Evolutionary conservation across 2,329 filamentous ascomycete genomes (phyloP).

Genomic region (Cryphonectria parasitica): DNA sequence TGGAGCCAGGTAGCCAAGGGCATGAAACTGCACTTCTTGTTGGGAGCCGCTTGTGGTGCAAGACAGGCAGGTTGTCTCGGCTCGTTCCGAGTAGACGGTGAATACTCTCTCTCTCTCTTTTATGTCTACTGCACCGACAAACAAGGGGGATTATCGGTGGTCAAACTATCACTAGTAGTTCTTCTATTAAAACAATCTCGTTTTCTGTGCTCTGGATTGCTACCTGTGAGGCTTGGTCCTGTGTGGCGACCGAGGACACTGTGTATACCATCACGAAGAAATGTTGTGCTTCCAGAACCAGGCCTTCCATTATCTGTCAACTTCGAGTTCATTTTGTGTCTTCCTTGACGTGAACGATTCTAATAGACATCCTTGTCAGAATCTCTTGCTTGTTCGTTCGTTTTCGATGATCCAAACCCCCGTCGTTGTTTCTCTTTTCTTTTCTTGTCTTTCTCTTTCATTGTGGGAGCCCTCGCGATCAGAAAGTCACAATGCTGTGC

Average conservation of each 20-base stretch:
- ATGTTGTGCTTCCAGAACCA: not conserved
- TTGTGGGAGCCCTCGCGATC: not conserved
- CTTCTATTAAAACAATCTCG: not conserved
- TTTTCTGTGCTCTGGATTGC: not conserved
- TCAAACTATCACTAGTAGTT: not conserved
- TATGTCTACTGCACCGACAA: not conserved
- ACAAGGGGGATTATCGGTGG: not conserved
- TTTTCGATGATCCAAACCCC: not conserved
- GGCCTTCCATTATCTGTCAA: not conserved
- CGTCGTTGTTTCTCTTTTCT: not conserved
- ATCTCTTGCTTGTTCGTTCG: not conserved
- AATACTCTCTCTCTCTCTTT: not conserved
- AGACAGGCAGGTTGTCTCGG: not conserved
- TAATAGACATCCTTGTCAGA: not conserved
- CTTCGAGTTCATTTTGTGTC: not conserved
- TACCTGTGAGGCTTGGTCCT: not conserved
- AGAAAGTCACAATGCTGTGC: not conserved
- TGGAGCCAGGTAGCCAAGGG: no score
- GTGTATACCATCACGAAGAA: not conserved
- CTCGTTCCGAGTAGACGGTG: not conserved
- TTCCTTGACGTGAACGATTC: not conserved
- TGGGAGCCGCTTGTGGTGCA: not conserved
- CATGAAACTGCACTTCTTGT: no score
- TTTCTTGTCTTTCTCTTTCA: constrained; percentile 4
- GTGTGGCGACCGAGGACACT: not conserved